These are phyloP conservation scores for Crucibulum parvulum DNA, from an alignment of 1,284 basidiomycete species.

Conservation along the genomic window DNA sequence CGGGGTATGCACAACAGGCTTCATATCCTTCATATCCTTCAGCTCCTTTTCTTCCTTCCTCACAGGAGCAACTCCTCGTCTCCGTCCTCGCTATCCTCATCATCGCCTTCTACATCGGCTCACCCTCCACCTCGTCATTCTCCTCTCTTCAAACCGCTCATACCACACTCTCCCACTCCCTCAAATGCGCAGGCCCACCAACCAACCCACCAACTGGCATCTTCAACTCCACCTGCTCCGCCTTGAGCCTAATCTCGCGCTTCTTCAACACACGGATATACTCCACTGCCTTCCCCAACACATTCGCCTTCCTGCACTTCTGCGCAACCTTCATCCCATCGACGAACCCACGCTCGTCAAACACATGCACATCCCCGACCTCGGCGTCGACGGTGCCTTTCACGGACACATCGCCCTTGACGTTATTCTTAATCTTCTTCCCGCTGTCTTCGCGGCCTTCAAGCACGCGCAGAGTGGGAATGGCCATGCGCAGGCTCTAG, in stretches of 20 bases:
- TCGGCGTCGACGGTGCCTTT: constrained; percentile 39
- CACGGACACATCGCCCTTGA: constrained; percentile 42
- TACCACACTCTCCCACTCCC: constrained; percentile 79
- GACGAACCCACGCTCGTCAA: constrained; percentile 79
- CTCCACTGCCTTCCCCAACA: constrained; percentile 83
- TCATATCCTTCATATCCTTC: constrained; percentile 42
- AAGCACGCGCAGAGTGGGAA: constrained; percentile 82
- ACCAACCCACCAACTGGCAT: constrained; percentile 70
- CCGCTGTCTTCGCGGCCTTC: constrained; percentile 53
- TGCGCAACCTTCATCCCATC: constrained; percentile 85
- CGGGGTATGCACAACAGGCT: constrained; percentile 28
- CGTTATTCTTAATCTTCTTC: constrained; percentile 57
- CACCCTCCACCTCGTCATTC: constrained; percentile 70
- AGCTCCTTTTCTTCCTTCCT: constrained; percentile 31
- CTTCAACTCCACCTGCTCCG: constrained; percentile 76
- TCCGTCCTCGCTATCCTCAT: constrained; percentile 63
- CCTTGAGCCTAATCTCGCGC: constrained; percentile 71
- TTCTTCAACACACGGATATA: constrained; percentile 84
- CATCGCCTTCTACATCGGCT: constrained; percentile 55
- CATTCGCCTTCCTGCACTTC: constrained; percentile 86
- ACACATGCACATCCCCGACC: constrained; percentile 52
- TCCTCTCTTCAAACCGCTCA: constrained; percentile 74
- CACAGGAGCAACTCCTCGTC: constrained; percentile 51
- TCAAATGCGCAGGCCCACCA: constrained; percentile 70
- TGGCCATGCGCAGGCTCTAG: constrained; percentile 80